Evolutionary conservation across 495 filamentous ascomycete species (phyloP).

Genomic region (Hypoxylon perforatum): DNA sequence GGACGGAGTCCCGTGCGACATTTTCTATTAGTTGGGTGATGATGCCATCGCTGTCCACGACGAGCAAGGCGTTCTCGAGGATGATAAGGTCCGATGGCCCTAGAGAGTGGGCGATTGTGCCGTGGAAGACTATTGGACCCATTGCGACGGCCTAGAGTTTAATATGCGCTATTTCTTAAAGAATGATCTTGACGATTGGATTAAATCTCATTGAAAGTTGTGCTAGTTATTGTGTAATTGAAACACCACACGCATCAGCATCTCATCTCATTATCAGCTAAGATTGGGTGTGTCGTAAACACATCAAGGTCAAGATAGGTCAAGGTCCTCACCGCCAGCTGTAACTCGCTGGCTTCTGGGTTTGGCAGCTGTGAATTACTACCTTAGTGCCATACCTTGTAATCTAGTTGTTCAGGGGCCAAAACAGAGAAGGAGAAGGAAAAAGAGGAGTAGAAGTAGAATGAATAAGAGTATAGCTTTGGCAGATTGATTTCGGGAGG

Average conservation of each 20-base stretch:
- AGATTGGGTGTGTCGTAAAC: too few relatives aligned
- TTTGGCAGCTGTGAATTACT: not conserved
- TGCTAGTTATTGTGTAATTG: too few relatives aligned
- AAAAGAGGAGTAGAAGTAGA: too few relatives aligned
- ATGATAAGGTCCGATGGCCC: slow-evolving; percentile 56
- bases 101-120: slow-evolving; percentile 64
- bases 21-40: slow-evolving; percentile 51
- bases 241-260: too few relatives aligned
- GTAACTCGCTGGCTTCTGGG: not conserved
- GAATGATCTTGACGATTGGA: too few relatives aligned
- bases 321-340: not conserved
- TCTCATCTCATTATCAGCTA: too few relatives aligned
- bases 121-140: slow-evolving; percentile 57
- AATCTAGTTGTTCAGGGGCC: too few relatives aligned
- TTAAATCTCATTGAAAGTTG: too few relatives aligned
- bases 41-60: slow-evolving; percentile 54
- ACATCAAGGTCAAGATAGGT: not conserved
- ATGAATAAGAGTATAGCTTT: too few relatives aligned
- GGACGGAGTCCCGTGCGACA: slow-evolving; percentile 13
- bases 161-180: not conserved
- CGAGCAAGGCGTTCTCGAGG: slow-evolving; percentile 58
- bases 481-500: too few relatives aligned
- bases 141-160: not conserved
- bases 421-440: too few relatives aligned
- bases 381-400: too few relatives aligned